These are phyloP conservation scores for Nitzschia inconspicua DNA, from an alignment of 108 stramenopile genomes.

Conservation along the genomic window DNA sequence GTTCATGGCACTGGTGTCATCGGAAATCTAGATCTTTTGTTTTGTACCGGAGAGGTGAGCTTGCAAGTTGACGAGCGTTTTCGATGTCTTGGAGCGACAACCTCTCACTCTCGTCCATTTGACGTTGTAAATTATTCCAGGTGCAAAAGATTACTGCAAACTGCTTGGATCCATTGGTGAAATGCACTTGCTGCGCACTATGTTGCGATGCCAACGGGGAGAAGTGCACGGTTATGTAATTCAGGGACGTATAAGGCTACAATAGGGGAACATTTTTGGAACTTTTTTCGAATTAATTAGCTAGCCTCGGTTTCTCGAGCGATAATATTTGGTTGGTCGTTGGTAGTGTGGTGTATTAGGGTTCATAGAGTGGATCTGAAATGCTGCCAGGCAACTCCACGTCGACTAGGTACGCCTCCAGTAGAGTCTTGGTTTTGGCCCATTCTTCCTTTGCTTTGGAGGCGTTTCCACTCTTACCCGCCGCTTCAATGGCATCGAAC, in stretches of 20 bases:
- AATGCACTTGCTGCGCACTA: slow-evolving; percentile 9
- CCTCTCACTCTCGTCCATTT: too few species aligned
- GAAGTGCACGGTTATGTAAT: background rate
- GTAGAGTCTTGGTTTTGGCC: slow-evolving; percentile 23
- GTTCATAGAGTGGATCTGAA: slow-evolving; percentile 36
- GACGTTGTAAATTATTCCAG: background rate
- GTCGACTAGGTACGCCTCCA: slow-evolving; percentile 32
- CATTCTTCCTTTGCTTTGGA: slow-evolving; percentile 38
- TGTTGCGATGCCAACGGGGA: slow-evolving; percentile 15
- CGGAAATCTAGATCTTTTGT: slow-evolving; percentile 2
- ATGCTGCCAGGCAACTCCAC: slow-evolving; percentile 40
- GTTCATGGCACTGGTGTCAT: slow-evolving; percentile 6
- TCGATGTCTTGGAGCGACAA: too few species aligned
- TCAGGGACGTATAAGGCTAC: background rate
- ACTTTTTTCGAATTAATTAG: too few species aligned
- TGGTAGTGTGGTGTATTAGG: background rate
- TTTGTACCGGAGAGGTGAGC: background rate
- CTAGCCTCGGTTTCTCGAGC: too few species aligned
- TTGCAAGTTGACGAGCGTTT: too few species aligned
- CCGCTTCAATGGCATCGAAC: slow-evolving; percentile 43
- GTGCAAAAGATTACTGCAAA: slow-evolving; percentile 6
- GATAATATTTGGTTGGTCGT: too few species aligned
- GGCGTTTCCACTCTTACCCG: slow-evolving; percentile 45
- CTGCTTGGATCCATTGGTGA: slow-evolving; percentile 1
- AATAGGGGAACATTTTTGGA: background rate